A percentile compares a stretch with the other conserved stretches of the same genome.
These are phyloP conservation scores for Phytophthora constricta DNA, from an alignment of 352 stramenopile genomes.

Conservation along the genomic window DNA sequence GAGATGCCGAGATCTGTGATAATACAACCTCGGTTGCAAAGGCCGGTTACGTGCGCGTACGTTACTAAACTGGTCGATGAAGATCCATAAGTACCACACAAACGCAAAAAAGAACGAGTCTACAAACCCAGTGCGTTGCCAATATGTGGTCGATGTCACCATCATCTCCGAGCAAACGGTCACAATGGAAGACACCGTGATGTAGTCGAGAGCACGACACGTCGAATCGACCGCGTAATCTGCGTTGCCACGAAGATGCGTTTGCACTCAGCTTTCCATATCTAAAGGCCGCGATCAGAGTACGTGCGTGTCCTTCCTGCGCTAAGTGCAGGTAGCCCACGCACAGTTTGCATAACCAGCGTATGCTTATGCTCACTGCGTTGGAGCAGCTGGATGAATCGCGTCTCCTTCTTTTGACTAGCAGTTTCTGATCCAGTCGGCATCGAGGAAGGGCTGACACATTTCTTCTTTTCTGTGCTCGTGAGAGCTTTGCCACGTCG, in stretches of 20 bases:
- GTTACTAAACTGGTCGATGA: too few species aligned
- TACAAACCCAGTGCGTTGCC: conserved; percentile 11
- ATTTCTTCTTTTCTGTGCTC: conserved; percentile 27
- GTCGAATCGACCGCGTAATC: conserved; percentile 24
- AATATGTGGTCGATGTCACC: conserved; percentile 4
- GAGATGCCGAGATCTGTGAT: too few species aligned
- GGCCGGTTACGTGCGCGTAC: too few species aligned
- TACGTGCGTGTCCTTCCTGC: conserved; percentile 9
- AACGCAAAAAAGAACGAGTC: conserved; percentile 19
- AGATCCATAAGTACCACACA: conserved; percentile 29
- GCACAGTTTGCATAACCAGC: conserved; percentile 27
- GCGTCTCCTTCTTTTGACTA: conserved; percentile 20
- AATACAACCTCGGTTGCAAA: too few species aligned
- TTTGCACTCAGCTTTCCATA: conserved; percentile 14
- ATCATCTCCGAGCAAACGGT: conserved; percentile 8
- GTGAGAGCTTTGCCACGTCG: conserved; percentile 12
- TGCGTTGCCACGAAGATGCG: conserved; percentile 27
- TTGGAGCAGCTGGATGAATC: conserved; percentile 34
- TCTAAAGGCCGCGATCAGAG: conserved; percentile 22
- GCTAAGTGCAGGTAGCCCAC: conserved; percentile 25
- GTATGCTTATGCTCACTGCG: conserved; percentile 27
- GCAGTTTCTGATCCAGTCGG: conserved; percentile 3
- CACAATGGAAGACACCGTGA: conserved; percentile 16
- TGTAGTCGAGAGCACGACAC: conserved; percentile 34
- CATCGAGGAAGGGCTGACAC: conserved; percentile 10